A percentile compares a stretch with the other conserved stretches of the same genome.
Conservation (phyloP, 306 rosid genomes). For the Glycine latifolia region DNA sequence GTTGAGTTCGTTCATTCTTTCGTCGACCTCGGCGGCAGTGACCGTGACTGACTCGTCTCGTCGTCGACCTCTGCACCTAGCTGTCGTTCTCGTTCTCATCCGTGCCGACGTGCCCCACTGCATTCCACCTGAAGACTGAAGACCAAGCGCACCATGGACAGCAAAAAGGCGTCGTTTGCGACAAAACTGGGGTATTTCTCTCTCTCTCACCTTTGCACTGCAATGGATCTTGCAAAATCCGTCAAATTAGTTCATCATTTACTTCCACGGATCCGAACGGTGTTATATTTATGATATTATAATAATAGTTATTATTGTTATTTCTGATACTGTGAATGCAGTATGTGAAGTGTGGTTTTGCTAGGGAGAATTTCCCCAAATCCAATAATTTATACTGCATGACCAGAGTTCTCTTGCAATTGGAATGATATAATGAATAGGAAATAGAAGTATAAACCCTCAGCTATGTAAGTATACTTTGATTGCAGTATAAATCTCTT, state of each 20-base stretch:
- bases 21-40: too few species aligned
- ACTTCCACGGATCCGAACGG: not conserved
- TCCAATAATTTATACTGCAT: constrained; percentile 36
- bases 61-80: too few species aligned
- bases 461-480: too few species aligned
- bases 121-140: not conserved
- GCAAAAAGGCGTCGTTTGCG: constrained; percentile 87
- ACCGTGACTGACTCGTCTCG: too few species aligned
- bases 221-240: constrained; percentile 34
- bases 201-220: not conserved
- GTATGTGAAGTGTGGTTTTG: constrained; percentile 97
- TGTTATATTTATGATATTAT: not conserved
- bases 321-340: constrained; percentile 45
- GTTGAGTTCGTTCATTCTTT: too few species aligned
- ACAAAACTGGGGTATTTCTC: constrained; percentile 84
- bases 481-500: too few species aligned
- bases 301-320: not conserved
- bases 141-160: constrained; percentile 66
- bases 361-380: constrained; percentile 96
- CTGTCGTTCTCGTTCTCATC: too few species aligned
- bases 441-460: too few species aligned
- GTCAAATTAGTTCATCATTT: not conserved
- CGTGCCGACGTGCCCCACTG: too few species aligned
- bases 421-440: too few species aligned
- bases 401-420: too few species aligned